Percentiles rank a stretch among this genome's conserved stretches.
Evolutionary conservation across 2,329 filamentous ascomycete genomes (phyloP).

Genomic region (Aspergillus sp.): DNA sequence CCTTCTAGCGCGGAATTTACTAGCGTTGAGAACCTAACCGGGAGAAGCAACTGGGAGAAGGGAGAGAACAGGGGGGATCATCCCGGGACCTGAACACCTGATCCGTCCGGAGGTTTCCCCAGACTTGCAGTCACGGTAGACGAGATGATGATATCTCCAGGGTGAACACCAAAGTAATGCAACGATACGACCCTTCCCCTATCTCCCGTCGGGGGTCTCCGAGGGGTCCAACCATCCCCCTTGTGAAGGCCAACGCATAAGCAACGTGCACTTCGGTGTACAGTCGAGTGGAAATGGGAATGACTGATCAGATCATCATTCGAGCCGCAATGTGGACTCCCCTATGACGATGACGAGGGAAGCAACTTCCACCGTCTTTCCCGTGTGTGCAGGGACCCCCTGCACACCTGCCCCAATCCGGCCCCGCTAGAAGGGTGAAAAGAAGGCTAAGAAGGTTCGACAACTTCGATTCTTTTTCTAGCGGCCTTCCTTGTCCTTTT

Average conservation of each 20-base stretch:
- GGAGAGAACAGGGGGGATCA: no score
- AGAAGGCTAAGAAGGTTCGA: conserved; percentile 22
- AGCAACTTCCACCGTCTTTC: not conserved
- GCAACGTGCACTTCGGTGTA: not conserved
- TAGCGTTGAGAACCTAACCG: no score
- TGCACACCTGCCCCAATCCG: conserved; percentile 2
- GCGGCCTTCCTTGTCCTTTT: conserved; percentile 17
- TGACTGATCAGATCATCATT: not conserved
- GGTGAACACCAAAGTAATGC: no score
- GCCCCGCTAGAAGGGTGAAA: conserved; percentile 20
- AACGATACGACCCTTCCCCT: no score
- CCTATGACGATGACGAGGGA: conserved; percentile 2
- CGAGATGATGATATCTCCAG: no score
- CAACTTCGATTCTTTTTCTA: conserved; percentile 23
- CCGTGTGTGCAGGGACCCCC: not conserved
- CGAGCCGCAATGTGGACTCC: not conserved
- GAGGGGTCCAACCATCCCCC: not conserved
- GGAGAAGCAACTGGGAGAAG: no score
- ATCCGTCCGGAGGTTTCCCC: no score
- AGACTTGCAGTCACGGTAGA: no score
- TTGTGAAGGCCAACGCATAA: conserved; percentile 4
- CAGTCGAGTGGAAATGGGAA: no score
- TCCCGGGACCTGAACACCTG: no score
- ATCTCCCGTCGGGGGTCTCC: not conserved
- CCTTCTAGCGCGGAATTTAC: not conserved